Conservation (phyloP, 2,329 filamentous ascomycete species). For the Monosporascus sp. region DNA sequence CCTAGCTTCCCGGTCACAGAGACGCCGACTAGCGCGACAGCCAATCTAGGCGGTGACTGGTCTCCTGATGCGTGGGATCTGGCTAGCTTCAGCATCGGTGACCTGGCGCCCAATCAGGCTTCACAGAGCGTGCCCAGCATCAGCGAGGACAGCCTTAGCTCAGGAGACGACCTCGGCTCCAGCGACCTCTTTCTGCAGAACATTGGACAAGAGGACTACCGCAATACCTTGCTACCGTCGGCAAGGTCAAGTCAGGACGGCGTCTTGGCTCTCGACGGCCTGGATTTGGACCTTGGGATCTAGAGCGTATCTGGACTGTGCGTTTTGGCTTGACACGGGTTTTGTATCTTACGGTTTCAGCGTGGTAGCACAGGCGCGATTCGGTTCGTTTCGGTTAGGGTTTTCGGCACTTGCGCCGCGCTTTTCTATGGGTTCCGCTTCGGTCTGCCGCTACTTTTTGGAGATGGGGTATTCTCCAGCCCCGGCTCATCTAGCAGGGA, state of each 20-base stretch:
- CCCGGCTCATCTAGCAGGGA: too few species aligned
- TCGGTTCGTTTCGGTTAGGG: neutral
- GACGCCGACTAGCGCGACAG: constrained; percentile 34
- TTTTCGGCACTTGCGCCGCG: too few species aligned
- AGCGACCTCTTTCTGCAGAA: constrained; percentile 38
- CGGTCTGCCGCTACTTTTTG: too few species aligned
- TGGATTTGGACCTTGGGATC: constrained; percentile 17
- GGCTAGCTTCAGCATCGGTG: constrained; percentile 43
- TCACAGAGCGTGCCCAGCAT: constrained; percentile 51
- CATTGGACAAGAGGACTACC: constrained; percentile 33
- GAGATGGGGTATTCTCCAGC: too few species aligned
- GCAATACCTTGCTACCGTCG: constrained; percentile 20
- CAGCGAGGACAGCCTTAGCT: constrained; percentile 54
- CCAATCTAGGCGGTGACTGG: constrained; percentile 38
- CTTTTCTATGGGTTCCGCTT: too few species aligned
- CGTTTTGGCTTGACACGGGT: neutral
- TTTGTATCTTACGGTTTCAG: neutral
- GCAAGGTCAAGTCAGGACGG: constrained; percentile 22
- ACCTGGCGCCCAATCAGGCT: constrained; percentile 37
- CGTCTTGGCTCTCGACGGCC: constrained; percentile 16
- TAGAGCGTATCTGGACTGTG: constrained; percentile 3
- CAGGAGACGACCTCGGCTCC: constrained; percentile 44
- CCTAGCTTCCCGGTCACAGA: constrained; percentile 43
- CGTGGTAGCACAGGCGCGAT: neutral
- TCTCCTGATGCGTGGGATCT: constrained; percentile 54